A percentile compares a stretch with the other conserved stretches of the same genome.
Evolutionary conservation across 257 asterid species (phyloP).

Genomic region (Rubia yunnanensis): DNA sequence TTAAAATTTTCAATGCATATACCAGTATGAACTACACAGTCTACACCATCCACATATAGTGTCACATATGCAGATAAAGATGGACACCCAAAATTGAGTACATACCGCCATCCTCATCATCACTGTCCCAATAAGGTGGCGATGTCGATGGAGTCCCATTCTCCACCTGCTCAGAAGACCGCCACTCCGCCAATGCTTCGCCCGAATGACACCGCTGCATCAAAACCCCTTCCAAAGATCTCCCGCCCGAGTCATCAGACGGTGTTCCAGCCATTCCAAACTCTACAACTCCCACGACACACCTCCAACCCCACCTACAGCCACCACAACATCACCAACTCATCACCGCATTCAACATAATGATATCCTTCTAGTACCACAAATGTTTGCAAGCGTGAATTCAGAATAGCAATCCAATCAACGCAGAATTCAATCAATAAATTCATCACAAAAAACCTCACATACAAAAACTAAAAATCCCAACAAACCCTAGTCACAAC

Average conservation of each 20-base stretch:
- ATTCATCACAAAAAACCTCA: constrained; percentile 15
- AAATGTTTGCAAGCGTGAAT: not conserved
- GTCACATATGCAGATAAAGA: not conserved
- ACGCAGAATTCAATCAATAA: not conserved
- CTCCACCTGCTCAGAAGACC: constrained; percentile 77
- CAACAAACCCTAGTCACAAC: constrained; percentile 35
- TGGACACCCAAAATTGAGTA: not conserved
- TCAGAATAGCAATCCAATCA: constrained; percentile 3
- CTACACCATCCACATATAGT: no score
- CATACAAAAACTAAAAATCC: constrained; percentile 9
- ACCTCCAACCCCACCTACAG: constrained; percentile 41
- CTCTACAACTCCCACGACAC: constrained; percentile 45
- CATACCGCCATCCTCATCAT: constrained; percentile 59
- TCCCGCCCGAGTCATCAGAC: constrained; percentile 39
- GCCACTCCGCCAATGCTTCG: constrained; percentile 72
- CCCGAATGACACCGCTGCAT: constrained; percentile 50
- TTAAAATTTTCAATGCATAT: not conserved
- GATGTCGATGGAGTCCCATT: constrained; percentile 72
- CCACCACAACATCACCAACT: not conserved
- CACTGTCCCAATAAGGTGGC: constrained; percentile 87
- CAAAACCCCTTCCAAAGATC: constrained; percentile 53
- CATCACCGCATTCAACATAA: not conserved
- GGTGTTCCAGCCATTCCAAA: constrained; percentile 53
- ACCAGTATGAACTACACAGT: not conserved
- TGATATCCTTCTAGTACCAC: not conserved